Evolutionary conservation across 1,139 yeast species (phyloP), one percentile per base, ranked within the genome.

Genomic region (Debaryomyces psychrophilus): DNA sequence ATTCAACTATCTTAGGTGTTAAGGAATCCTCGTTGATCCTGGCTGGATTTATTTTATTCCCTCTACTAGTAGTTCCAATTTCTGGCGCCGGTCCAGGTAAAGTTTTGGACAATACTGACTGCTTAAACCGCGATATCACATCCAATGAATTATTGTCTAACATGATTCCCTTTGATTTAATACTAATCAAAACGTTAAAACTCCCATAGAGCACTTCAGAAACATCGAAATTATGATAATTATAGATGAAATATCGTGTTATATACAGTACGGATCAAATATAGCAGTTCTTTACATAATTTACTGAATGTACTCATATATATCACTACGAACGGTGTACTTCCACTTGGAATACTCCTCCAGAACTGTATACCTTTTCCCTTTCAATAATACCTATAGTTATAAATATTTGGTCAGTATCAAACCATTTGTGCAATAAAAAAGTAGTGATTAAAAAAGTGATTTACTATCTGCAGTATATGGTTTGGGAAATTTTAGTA

Each of bases 101-200:
- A 40, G 45, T 41, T 25, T 53, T 55, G n/a, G 64, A 50, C 44
- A 65, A 54, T 17, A 73, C 57, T 12, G 78, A 69, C 55, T 69
- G 68, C 53, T 73, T 74, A 58, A 75, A 73, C 35, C 65, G 62
- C 5, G 68, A 57, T 36, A 75, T 73, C 18, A 71, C 65, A 33
- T 73, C 77, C 31, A 74, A 58, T 9, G 78, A 71, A 36, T 65
- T 64, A 35, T 60, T 62, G 53, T 74, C 80, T 49, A 73, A 65
- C 76, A 71, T 72, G 41, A 41, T 44, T 40, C 22, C 29, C 6
- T 31, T 28, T 20, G 26, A 53, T 31, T 31, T 50, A 12, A 8
- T 22, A 5, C 29, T 35, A 22, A 7, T 8, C 18, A 9, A 8
- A 33, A 33, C 36, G 8, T 6, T n/a, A 18, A 15, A n/a, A 11